Conservation (phyloP, 2,329 filamentous ascomycete species). For the Graphium sp. region DNA sequence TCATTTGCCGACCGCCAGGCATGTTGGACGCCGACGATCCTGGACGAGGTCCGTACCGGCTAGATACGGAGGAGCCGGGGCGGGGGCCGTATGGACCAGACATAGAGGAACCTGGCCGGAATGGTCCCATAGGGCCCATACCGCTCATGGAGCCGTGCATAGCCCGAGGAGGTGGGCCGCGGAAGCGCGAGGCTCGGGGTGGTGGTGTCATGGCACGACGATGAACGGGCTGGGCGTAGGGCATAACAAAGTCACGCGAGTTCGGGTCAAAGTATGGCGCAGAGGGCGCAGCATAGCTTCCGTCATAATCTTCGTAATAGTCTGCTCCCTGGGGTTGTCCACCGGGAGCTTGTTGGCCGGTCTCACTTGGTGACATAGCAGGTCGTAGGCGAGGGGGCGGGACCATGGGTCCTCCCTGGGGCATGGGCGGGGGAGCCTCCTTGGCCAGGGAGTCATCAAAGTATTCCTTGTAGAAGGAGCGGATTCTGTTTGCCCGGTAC, state of each 20-base stretch:
- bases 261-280: slow-evolving; percentile 53
- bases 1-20: slow-evolving; percentile 3
- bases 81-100: slow-evolving; percentile 9
- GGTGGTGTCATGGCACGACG: slow-evolving; percentile 94
- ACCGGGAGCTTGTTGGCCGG: too few relatives aligned
- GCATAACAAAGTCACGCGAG: slow-evolving; percentile 56
- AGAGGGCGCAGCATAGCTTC: slow-evolving; percentile 53
- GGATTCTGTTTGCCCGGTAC: slow-evolving; percentile 84
- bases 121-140: slow-evolving; percentile 22
- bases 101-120: slow-evolving; percentile 5
- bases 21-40: slow-evolving; percentile 46
- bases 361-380: too few relatives aligned
- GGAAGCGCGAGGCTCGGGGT: slow-evolving; percentile 36
- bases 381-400: too few relatives aligned
- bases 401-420: too few relatives aligned
- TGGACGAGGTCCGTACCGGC: slow-evolving; percentile 31
- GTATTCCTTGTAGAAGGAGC: slow-evolving; percentile 99
- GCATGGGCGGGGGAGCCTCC: slow-evolving; percentile 22
- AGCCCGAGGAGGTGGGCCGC: slow-evolving; percentile 20
- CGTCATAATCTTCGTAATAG: slow-evolving; percentile 64
- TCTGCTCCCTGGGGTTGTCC: slow-evolving; percentile 9
- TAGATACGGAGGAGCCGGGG: slow-evolving; percentile 14
- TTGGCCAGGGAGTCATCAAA: slow-evolving; percentile 56
- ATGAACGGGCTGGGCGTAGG: slow-evolving; percentile 70
- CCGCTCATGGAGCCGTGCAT: slow-evolving; percentile 31